phyloP scores from a whole-genome alignment of 129 eudicot genomes.

The Flaveria linearis region DNA sequence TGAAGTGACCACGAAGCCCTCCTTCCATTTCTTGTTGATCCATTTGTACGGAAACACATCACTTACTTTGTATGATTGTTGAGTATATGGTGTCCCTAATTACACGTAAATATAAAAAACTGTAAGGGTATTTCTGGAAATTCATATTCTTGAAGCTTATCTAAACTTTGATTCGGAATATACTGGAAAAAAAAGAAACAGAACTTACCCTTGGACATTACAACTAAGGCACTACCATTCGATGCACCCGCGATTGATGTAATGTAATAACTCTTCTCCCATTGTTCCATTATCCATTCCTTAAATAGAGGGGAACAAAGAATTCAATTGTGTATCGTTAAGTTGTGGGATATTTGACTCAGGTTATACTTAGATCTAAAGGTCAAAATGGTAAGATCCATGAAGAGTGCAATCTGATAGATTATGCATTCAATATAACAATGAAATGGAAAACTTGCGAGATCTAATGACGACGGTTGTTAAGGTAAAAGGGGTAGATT shows the following conservation, averaged over 20 bases:
- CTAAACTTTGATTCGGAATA: not conserved
- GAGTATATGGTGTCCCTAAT: slow-evolving; percentile 62
- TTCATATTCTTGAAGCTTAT: slow-evolving; percentile 1
- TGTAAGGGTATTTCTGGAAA: slow-evolving; percentile 15
- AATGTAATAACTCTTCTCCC: slow-evolving; percentile 87
- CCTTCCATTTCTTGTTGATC: slow-evolving; percentile 92
- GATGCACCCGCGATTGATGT: slow-evolving; percentile 80
- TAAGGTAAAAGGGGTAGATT: not conserved
- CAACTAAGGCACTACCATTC: slow-evolving; percentile 77
- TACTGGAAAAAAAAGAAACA: not conserved
- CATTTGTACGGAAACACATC: slow-evolving; percentile 83
- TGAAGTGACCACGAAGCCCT: slow-evolving; percentile 73
- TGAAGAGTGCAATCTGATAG: not conserved
- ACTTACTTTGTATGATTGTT: slow-evolving; percentile 86
- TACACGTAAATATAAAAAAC: slow-evolving; percentile 2
- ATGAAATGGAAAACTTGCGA: not conserved
- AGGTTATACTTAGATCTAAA: not conserved
- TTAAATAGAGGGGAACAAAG: slow-evolving; percentile 22
- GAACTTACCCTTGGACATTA: slow-evolving; percentile 77
- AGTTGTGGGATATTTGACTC: not conserved
- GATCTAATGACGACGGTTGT: not conserved
- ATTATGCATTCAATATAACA: not conserved
- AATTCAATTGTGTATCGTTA: not conserved
- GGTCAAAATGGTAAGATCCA: not conserved
- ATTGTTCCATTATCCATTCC: slow-evolving; percentile 97